These are phyloP conservation scores for Ottelia alismoides DNA, from an alignment of 106 monocot species.

Conservation along the genomic window DNA sequence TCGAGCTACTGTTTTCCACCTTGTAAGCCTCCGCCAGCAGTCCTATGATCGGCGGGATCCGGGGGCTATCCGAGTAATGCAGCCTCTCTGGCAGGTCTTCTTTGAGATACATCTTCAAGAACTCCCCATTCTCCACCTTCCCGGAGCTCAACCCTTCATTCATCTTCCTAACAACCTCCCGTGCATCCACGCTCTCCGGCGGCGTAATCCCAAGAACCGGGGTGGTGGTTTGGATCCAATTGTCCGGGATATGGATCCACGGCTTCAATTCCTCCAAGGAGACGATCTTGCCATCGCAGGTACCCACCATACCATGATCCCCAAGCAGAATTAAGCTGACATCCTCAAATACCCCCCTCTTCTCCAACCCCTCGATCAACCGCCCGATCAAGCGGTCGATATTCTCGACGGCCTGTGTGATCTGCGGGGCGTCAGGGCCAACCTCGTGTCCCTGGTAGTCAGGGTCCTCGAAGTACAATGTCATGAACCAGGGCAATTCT, in stretches of 20 bases:
- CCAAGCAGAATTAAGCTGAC: constrained; percentile 50
- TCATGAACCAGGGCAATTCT: constrained; percentile 44
- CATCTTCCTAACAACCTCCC: constrained; percentile 51
- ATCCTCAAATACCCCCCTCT: constrained; percentile 67
- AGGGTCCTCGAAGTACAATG: constrained; percentile 66
- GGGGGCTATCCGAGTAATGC: constrained; percentile 31
- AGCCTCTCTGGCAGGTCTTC: constrained; percentile 44
- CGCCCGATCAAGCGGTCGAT: constrained; percentile 47
- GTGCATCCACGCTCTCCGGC: constrained; percentile 8
- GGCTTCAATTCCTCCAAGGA: constrained; percentile 44
- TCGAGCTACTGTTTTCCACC: constrained; percentile 23
- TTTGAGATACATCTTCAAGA: constrained; percentile 45
- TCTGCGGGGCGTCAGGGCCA: constrained; percentile 55
- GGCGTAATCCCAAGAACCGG: constrained; percentile 46
- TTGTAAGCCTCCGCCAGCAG: constrained; percentile 41
- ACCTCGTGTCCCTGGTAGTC: constrained; percentile 63
- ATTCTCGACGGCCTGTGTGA: constrained; percentile 33
- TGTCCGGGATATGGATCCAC: constrained; percentile 34
- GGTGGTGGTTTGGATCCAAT: constrained; percentile 38
- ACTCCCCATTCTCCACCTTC: constrained; percentile 41
- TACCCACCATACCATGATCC: constrained; percentile 78
- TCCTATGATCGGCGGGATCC: constrained; percentile 55
- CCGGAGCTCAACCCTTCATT: constrained; percentile 47
- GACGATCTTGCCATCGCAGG: constrained; percentile 44
- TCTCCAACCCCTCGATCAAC: constrained; percentile 55